Evolutionary conservation across 371 early-diverging fungal species (phyloP), one percentile per base, ranked within the genome.

Genomic region (Rhizopus delemar): DNA sequence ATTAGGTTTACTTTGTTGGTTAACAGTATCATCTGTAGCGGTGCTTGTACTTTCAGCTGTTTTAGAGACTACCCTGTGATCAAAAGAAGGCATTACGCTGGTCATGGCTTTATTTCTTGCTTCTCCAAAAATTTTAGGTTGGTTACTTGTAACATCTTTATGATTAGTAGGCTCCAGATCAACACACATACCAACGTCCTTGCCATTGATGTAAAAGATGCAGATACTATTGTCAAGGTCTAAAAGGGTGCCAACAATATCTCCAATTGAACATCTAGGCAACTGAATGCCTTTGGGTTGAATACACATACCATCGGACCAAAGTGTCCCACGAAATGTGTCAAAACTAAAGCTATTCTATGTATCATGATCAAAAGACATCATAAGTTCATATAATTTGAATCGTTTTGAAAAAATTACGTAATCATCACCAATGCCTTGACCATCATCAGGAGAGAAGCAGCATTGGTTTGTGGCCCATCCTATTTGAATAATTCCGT

Each of bases 401-500:
- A 2, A 22, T 22, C 22, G 0, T 22, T 22, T 22, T 8, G 29
- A 29, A 48, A 3, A 16, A 48, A 16, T 70, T 79, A 83, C 85
- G 46, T 75, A 59, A 45, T 85, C 86, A 63, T 85, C 86, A 3
- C 86, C 86, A 8, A 85, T 71, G 32, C 85, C 87, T 46, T 80
- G 75, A 13, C 87, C 87, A 51, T 86, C 85, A 43, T 86, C 87
- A 1, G 87, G 87, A 28, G 79, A 75, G 57, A 86, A 86, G 6
- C 76, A 76, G 43, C 85, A 83, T 31, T 76, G 75, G 29, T 67
- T 69, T 0, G 87, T 83, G 3, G 86, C 86, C 84, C 85, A 86
- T 6, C 86, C 86, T n/a, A 86, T 73, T 53, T 85, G 87, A 82
- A 86, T 85, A 51, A 86, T 83, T 2, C 87, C 87, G 16, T 73